A percentile compares a stretch with the other conserved stretches of the same genome.
Conservation (phyloP, 768 basidiomycete species). For the Crassisporium funariophilum region DNA sequence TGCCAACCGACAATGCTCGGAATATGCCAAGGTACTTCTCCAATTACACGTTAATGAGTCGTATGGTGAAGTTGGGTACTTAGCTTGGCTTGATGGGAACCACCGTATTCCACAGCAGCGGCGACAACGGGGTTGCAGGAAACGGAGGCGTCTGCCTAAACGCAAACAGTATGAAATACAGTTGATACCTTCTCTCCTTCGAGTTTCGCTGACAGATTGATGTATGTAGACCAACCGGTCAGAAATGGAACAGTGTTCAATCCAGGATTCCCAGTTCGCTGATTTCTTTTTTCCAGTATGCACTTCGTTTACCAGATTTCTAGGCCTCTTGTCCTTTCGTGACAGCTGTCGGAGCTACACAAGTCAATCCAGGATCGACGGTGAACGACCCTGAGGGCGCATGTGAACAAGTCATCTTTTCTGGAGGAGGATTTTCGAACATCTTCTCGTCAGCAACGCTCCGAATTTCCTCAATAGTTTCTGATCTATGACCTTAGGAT, state of each 20-base stretch:
- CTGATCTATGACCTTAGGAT: conserved; percentile 24
- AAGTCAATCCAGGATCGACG: conserved; percentile 44
- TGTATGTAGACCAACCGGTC: conserved; percentile 23
- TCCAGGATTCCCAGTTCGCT: conserved; percentile 26
- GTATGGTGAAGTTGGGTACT: background rate
- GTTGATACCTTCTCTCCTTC: background rate
- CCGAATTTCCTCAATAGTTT: background rate
- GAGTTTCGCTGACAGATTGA: background rate
- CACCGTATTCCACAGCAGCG: conserved; percentile 58
- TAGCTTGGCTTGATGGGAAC: conserved; percentile 62
- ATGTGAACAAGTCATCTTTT: conserved; percentile 47
- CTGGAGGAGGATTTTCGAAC: conserved; percentile 55
- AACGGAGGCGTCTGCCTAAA: conserved; percentile 38
- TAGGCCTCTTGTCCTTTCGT: conserved; percentile 50
- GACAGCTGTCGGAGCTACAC: conserved; percentile 55
- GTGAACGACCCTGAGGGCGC: conserved; percentile 47
- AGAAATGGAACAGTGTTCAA: conserved; percentile 26
- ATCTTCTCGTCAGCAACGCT: conserved; percentile 34
- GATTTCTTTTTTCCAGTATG: background rate
- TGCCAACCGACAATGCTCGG: conserved; percentile 46
- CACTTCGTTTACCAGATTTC: background rate
- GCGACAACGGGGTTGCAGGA: conserved; percentile 57
- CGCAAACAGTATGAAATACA: conserved; percentile 42
- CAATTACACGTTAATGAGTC: background rate
- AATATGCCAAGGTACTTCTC: conserved; percentile 42